phyloP scores from a whole-genome alignment of 139 green algal genomes.

The Ulvella scutata region DNA sequence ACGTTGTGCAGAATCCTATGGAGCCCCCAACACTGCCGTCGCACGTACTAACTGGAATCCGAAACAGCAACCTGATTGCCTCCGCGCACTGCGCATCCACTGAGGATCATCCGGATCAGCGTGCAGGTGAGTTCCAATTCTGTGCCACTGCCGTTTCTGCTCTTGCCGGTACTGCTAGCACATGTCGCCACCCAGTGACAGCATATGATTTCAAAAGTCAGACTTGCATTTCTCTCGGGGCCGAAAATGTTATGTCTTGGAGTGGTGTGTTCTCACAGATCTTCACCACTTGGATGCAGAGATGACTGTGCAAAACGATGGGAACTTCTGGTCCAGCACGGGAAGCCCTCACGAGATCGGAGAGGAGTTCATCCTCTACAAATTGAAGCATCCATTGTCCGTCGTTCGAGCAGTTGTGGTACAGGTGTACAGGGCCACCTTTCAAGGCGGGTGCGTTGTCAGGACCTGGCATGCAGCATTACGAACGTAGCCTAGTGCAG shows the following conservation, averaged over 20 bases:
- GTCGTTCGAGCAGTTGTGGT: neutral
- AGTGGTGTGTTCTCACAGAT: too few relatives aligned
- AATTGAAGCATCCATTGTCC: neutral
- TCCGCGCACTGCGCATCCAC: neutral
- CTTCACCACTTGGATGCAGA: too few relatives aligned
- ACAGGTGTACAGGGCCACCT: neutral
- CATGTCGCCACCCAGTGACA: too few relatives aligned
- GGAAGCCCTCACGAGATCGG: neutral
- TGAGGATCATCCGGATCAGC: neutral
- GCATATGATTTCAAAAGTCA: too few relatives aligned
- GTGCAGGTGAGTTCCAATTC: neutral
- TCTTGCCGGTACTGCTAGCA: too few relatives aligned
- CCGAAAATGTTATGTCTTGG: too few relatives aligned
- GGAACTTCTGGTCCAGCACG: conserved; percentile 1
- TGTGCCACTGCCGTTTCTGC: too few relatives aligned
- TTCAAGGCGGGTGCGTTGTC: neutral
- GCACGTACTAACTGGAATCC: neutral
- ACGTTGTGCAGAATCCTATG: neutral
- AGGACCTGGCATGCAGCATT: too few relatives aligned
- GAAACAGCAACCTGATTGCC: neutral
- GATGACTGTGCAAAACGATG: neutral
- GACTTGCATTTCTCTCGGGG: too few relatives aligned
- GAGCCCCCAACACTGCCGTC: neutral
- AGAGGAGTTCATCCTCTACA: neutral
- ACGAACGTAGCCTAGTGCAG: too few relatives aligned